phyloP scores from a whole-genome alignment of 352 stramenopile genomes.

The Sclerospora graminicola region DNA sequence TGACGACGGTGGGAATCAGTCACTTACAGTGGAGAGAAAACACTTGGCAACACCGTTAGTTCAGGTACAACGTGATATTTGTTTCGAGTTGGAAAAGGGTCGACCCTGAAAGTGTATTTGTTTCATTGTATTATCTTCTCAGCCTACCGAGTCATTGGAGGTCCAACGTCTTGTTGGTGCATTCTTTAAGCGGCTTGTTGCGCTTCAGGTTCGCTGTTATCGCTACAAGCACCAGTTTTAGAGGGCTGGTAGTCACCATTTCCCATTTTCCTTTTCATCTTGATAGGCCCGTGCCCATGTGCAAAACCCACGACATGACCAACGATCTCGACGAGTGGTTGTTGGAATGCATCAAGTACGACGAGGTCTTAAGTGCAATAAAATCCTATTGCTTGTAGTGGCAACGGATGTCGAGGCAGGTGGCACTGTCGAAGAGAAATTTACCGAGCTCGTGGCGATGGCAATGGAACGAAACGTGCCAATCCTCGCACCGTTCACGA shows the following conservation, averaged over 20 bases:
- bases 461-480: conserved; percentile 36
- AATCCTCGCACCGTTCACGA: conserved; percentile 33
- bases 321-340: conserved; percentile 70
- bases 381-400: conserved; percentile 82
- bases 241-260: neutral
- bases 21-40: too few species aligned
- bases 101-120: neutral
- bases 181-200: conserved; percentile 20
- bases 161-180: conserved; percentile 6
- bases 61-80: neutral
- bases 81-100: neutral
- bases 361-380: conserved; percentile 71
- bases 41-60: too few species aligned
- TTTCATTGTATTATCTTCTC: neutral
- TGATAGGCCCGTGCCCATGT: conserved; percentile 56
- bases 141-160: conserved; percentile 5
- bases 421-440: conserved; percentile 66
- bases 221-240: neutral
- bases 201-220: conserved; percentile 16
- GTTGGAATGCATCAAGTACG: conserved; percentile 89
- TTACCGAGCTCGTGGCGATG: conserved; percentile 75
- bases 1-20: too few species aligned
- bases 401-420: conserved; percentile 85
- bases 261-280: neutral
- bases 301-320: conserved; percentile 54